Evolutionary conservation across 2,329 filamentous ascomycete genomes (phyloP).

Genomic region (Teratosphaeria gauchensis): DNA sequence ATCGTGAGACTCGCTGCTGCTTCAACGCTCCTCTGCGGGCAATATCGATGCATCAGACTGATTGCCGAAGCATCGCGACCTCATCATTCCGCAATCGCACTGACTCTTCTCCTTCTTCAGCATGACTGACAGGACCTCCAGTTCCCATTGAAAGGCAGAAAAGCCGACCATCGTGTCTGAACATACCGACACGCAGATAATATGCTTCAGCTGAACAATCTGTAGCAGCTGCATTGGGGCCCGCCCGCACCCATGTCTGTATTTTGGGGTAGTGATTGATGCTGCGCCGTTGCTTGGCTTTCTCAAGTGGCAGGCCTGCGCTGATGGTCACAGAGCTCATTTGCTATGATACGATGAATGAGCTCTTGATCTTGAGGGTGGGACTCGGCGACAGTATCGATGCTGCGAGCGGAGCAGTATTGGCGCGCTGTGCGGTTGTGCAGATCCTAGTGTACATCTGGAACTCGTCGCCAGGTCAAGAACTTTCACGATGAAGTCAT

Average conservation of each 20-base stretch:
- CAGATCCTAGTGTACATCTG: no score
- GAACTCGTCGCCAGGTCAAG: neutral
- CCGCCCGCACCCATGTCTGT: neutral
- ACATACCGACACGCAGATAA: neutral
- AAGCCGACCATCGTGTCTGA: neutral
- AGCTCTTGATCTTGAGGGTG: neutral
- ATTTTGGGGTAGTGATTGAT: neutral
- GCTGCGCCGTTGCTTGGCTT: neutral
- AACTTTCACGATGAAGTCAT: neutral
- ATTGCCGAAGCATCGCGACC: no score
- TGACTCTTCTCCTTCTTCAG: no score
- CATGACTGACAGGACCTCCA: neutral
- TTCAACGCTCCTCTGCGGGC: no score
- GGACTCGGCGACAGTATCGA: no score
- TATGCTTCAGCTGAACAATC: neutral
- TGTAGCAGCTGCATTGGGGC: neutral
- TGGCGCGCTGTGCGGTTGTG: no score
- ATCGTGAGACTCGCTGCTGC: no score
- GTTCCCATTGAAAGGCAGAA: neutral
- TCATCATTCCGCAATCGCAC: no score
- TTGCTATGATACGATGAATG: neutral
- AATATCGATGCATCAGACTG: no score
- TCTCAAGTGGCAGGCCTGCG: neutral
- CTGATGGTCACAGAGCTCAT: neutral
- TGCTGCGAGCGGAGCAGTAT: no score